phyloP scores from a whole-genome alignment of 495 filamentous ascomycete genomes.

The Polyplosphaeria fusca region DNA sequence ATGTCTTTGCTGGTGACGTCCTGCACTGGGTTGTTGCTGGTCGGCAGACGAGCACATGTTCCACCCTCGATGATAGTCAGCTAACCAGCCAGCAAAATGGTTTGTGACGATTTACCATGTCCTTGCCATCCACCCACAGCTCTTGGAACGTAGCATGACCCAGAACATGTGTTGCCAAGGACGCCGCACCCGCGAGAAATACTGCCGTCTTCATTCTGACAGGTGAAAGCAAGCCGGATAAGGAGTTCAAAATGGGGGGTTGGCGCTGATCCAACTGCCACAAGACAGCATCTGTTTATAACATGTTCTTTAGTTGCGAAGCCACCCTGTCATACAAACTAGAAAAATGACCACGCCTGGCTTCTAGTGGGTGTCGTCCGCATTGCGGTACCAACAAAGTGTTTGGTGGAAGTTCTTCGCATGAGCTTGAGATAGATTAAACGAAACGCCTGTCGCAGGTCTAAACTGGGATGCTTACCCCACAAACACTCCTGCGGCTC shows the following conservation, averaged over 20 bases:
- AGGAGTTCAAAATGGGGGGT: not conserved
- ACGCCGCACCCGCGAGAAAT: not conserved
- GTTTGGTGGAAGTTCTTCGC: conserved; percentile 1
- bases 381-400: not conserved
- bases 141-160: conserved; percentile 26
- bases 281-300: not conserved
- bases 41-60: conserved; percentile 19
- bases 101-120: conserved; percentile 14
- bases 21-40: conserved; percentile 42
- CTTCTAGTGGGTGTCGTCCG: not conserved
- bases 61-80: conserved; percentile 12
- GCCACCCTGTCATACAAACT: not conserved
- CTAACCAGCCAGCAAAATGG: not conserved
- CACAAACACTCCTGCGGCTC: conserved; percentile 23
- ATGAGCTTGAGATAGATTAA: conserved; percentile 20
- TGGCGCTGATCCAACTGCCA: not conserved
- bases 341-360: not conserved
- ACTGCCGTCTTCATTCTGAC: conserved; percentile 8
- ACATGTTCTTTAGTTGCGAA: not conserved
- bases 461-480: conserved; percentile 17
- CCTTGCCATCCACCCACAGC: conserved; percentile 27
- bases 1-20: conserved; percentile 46
- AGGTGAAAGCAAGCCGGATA: conserved; percentile 1
- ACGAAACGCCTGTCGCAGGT: conserved; percentile 14
- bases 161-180: conserved; percentile 5